Evolutionary conservation across 306 rosid genomes (phyloP).

Genomic region (Gillenia trifoliata): DNA sequence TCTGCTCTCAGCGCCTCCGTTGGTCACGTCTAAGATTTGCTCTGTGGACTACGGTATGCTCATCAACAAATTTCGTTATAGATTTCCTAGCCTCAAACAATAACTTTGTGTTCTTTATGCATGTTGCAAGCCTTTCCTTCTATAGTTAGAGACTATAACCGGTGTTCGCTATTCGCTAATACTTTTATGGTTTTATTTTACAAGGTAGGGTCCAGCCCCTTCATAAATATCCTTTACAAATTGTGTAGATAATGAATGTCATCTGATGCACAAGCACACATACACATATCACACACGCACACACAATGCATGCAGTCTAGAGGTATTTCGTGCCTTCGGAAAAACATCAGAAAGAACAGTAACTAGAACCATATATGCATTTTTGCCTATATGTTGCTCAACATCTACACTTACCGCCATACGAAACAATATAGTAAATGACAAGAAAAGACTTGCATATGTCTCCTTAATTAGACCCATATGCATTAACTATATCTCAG

Average conservation of each 20-base stretch:
- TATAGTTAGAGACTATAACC: no score
- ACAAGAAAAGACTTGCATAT: neutral
- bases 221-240: slow-evolving; percentile 85
- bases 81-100: neutral
- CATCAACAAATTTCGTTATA: neutral
- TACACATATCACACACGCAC: neutral
- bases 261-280: neutral
- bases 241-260: neutral
- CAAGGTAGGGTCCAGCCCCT: slow-evolving; percentile 99
- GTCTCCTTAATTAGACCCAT: slow-evolving; percentile 56
- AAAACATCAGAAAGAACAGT: no score
- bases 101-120: neutral
- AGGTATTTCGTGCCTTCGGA: neutral
- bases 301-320: neutral
- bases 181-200: slow-evolving; percentile 24
- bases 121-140: neutral
- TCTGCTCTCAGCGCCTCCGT: slow-evolving; percentile 88
- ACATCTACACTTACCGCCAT: neutral
- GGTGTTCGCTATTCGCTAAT: slow-evolving; percentile 3
- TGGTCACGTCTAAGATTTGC: slow-evolving; percentile 92
- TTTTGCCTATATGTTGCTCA: neutral
- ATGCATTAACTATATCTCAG: slow-evolving; percentile 92
- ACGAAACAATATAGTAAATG: neutral
- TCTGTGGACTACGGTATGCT: slow-evolving; percentile 91
- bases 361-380: neutral